Conservation (phyloP, 768 basidiomycete species). For the Lactarius hengduanensis region DNA sequence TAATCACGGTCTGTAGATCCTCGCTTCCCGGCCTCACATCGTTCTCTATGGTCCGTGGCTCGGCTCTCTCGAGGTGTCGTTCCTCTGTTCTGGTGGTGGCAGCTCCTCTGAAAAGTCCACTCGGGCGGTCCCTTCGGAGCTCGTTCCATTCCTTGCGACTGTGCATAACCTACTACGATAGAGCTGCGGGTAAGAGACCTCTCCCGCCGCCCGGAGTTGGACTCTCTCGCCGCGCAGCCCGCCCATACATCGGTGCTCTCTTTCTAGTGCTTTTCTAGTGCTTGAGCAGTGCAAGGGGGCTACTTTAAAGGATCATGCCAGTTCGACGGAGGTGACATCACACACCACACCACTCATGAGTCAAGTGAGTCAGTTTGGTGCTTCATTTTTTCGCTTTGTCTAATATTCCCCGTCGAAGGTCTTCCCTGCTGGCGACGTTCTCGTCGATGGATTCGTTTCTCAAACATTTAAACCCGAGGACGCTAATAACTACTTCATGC, state of each 20-base stretch:
- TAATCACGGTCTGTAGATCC: background rate
- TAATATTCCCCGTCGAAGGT: too few species aligned
- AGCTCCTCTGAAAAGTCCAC: background rate
- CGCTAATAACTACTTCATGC: background rate
- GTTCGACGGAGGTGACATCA: too few species aligned
- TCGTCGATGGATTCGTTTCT: slow-evolving; percentile 11
- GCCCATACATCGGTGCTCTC: background rate
- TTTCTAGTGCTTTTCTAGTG: background rate
- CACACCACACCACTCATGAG: too few species aligned
- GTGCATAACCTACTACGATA: background rate
- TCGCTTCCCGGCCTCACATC: background rate
- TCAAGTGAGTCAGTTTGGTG: too few species aligned
- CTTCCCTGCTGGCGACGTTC: background rate
- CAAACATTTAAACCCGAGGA: slow-evolving; percentile 2
- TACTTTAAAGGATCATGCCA: background rate
- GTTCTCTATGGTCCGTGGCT: background rate
- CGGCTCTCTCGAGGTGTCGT: background rate
- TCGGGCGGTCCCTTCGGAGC: background rate
- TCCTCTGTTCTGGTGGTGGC: background rate
- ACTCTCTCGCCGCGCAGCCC: background rate
- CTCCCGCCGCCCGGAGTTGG: background rate
- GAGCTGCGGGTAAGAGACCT: background rate
- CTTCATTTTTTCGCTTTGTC: too few species aligned
- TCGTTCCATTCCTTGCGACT: background rate
- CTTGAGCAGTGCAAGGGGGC: background rate